Base-by-base conservation (phyloP, 75 land plant species). In the Cunninghamia lanceolata region DNA sequence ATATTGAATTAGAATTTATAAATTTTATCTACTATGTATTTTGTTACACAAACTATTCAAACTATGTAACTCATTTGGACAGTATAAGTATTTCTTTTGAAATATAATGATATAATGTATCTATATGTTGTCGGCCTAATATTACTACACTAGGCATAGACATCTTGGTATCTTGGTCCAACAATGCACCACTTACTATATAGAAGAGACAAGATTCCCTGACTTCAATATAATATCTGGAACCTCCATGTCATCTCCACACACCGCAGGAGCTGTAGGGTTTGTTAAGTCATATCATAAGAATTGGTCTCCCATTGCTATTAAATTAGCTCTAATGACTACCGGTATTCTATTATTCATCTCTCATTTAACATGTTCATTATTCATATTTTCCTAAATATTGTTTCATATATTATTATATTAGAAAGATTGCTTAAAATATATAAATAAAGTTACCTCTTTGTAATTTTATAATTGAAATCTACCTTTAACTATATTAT, bases 161-260 rank as follows among this genome's bases (percentile, higher is more conserved):
- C 66, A 90, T 94, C 36, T 28, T 94, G 35, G 95, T 93, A 8
- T 80, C 91, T 39, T 90, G 89, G 85, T 81, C 91, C 9, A 88
- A 87, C 11, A 13, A 85, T 83, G 59, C 77, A 45, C 38, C 91
- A 17, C 38, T 87, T 1, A 89, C 93, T 19, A 56, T 1, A 19
- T 0, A 10, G 80, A 34, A 88, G 47, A 66, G 42, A 45, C 79
- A 83, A 83, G 91, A 86, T 9, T 86, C 85, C n/a, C 84, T 79
- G 19, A 86, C 30, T 83, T 16, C 34, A 74, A 88, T 85, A 73
- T 90, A 16, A 89, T 90, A 89, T 90, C 91, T 6, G 93, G 93
- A 8, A 93, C 94, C 28, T 93, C 94, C 38, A 93, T 93, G 94
- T 88, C 94, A 9, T 91, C 91, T 52, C 94, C 94, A 2, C 94